phyloP scores from a whole-genome alignment of 164 flowering plant species.

The Cinnamomum micranthum region DNA sequence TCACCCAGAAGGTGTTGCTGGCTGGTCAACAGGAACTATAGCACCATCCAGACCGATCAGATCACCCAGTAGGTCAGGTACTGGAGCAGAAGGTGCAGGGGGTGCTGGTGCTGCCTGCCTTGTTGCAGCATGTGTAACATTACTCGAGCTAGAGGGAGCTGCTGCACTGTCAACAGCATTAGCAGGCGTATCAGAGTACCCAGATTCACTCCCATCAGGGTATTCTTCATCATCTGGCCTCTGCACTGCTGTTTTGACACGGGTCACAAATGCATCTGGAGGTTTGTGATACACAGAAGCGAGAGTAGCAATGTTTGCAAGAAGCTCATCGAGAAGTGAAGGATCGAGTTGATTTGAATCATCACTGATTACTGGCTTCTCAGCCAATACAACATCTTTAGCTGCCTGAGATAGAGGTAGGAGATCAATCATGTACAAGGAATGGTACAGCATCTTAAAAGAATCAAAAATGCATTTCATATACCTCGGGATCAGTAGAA shows the following conservation, averaged over 20 bases:
- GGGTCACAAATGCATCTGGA: conserved; percentile 91
- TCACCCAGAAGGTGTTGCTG: conserved; percentile 61
- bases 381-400: conserved; percentile 98
- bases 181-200: conserved; percentile 68
- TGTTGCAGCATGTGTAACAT: conserved; percentile 23
- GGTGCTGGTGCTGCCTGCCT: conserved; percentile 32
- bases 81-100: conserved; percentile 49
- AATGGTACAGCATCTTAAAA: not conserved
- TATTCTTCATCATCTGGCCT: conserved; percentile 92
- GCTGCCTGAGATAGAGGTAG: conserved; percentile 60
- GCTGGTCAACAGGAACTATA: conserved; percentile 80
- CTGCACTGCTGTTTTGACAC: conserved; percentile 67
- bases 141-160: conserved; percentile 49
- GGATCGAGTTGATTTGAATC: conserved; percentile 95
- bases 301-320: conserved; percentile 90
- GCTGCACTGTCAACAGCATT: conserved; percentile 49
- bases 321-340: conserved; percentile 95
- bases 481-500: conserved; percentile 99
- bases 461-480: not conserved
- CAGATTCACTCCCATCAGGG: conserved; percentile 75
- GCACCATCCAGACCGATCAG: conserved; percentile 85
- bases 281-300: conserved; percentile 99
- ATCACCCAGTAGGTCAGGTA: conserved; percentile 95
- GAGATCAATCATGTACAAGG: not conserved
- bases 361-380: conserved; percentile 97